Evolutionary conservation across 805 yeast genomes (phyloP), one percentile per base, ranked within the genome.

Genomic region (Saccharomyces eubayanus): DNA sequence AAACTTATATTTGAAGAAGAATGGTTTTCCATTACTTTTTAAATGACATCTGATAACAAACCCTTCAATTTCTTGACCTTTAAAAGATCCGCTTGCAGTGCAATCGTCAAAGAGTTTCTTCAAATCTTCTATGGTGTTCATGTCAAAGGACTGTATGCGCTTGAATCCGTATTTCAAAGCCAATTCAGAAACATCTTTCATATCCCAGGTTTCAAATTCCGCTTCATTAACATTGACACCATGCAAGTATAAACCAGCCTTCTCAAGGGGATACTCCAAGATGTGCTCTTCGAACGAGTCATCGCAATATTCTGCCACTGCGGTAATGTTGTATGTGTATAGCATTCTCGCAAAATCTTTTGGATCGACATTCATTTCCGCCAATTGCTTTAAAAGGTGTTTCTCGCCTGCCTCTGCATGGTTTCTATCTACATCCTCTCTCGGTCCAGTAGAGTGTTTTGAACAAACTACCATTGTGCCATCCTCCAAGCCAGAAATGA

Each of bases 261-360:
- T 72, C 0, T 84, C 83, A 1, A 73, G 74, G 1, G 76, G 66
- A 64, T 94, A 94, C 54, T 84, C 85, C 49, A 94, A 74, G 6
- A 94, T 87, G 66, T 94, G 99, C 67, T 94, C 98, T 66, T 94
- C 99, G 68, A 94, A 94, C 0, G 69, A 70, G 63, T 94, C 99
- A 66, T 94, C 97, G 68, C 99, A 94, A 36, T 81, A 77, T 69
- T 94, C 99, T 0, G 91, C 90, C 1, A 90, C 96, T 0, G 96
- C 96, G 0, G 99, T 94, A 31, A 81, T 63, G 53, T 82, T 79
- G 57, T 74, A 59, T 1, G 68, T 60, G 60, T 76, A 77, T 6
- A 94, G 72, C 1, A 69, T 67, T 40, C 62, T 60, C 0, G 89
- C 97, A 46, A 94, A 77, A 0, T 80, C 79, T 11, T 61, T 58